Evolutionary conservation across 129 eudicot genomes (phyloP).

Genomic region (Mikania micrantha): DNA sequence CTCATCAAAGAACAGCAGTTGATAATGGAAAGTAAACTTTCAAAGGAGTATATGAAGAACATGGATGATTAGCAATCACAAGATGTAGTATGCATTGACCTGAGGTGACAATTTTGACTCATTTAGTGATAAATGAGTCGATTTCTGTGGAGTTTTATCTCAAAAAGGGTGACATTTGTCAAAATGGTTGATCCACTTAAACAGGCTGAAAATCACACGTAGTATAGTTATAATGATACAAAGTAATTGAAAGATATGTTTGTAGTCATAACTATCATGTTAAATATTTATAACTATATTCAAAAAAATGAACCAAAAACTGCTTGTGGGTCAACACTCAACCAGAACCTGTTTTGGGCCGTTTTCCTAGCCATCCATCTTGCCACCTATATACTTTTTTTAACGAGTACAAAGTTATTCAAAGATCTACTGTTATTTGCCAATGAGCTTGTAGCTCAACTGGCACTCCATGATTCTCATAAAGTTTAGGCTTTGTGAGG

Average conservation of each 20-base stretch:
- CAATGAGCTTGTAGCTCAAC: no score
- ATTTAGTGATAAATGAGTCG: background rate
- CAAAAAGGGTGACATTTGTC: background rate
- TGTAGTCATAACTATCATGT: no score
- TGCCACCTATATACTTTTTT: no score
- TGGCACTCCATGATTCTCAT: no score
- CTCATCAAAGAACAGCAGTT: slow-evolving; percentile 81
- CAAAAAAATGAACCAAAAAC: no score
- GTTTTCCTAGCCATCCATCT: no score
- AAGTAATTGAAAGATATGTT: background rate
- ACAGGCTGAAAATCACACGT: background rate
- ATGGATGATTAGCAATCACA: slow-evolving; percentile 48
- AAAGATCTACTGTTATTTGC: no score
- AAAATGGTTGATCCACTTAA: background rate
- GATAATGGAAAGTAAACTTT: slow-evolving; percentile 71
- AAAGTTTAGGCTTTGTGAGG: no score
- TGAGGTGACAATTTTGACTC: background rate
- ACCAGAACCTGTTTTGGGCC: no score
- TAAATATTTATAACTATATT: no score
- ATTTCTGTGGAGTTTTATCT: background rate
- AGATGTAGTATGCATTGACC: background rate
- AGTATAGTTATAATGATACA: background rate
- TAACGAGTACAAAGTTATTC: no score
- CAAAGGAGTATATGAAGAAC: slow-evolving; percentile 96
- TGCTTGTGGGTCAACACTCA: no score